Percentiles rank a stretch among this genome's conserved stretches.
phyloP scores from a whole-genome alignment of 768 basidiomycete genomes.

The Daedaleopsis sinensis region DNA sequence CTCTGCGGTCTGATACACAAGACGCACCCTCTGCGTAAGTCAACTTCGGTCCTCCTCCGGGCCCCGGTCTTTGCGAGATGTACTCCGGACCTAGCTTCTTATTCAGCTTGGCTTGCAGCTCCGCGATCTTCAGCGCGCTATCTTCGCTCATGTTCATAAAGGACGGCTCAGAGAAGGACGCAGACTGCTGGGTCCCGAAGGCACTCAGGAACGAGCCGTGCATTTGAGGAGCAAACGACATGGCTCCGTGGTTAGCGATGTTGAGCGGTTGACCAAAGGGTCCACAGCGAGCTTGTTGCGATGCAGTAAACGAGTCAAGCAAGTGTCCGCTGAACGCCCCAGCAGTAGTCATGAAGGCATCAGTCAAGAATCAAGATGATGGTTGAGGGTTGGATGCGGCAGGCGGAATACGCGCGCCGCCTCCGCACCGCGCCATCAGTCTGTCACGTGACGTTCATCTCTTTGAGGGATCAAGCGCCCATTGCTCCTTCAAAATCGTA shows the following conservation, averaged over 20 bases:
- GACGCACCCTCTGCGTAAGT: constrained; percentile 98
- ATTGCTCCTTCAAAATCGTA: too few relatives aligned
- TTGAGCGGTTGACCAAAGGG: constrained; percentile 32
- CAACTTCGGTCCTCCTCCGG: constrained; percentile 83
- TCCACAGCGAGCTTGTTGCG: constrained; percentile 10
- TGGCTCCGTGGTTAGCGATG: constrained; percentile 53
- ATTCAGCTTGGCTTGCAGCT: constrained; percentile 79
- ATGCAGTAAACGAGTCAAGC: constrained; percentile 45
- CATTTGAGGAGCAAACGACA: constrained; percentile 64
- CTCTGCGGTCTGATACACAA: constrained; percentile 74
- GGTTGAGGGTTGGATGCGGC: too few relatives aligned
- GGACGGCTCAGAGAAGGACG: constrained; percentile 22
- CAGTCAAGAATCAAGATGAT: background rate
- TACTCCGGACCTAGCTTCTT: constrained; percentile 94
- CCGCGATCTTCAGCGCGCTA: constrained; percentile 65
- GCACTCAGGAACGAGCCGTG: constrained; percentile 48
- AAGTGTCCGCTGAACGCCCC: constrained; percentile 63
- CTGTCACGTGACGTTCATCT: too few relatives aligned
- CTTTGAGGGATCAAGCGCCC: too few relatives aligned
- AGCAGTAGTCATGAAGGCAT: constrained; percentile 32
- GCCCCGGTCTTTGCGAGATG: constrained; percentile 86
- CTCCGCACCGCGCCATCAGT: too few relatives aligned
- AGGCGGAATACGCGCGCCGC: too few relatives aligned
- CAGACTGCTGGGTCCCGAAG: constrained; percentile 30
- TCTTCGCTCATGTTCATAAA: constrained; percentile 57